Base-by-base conservation (phyloP, 108 stramenopile species). In the Nitzschia palea region DNA sequence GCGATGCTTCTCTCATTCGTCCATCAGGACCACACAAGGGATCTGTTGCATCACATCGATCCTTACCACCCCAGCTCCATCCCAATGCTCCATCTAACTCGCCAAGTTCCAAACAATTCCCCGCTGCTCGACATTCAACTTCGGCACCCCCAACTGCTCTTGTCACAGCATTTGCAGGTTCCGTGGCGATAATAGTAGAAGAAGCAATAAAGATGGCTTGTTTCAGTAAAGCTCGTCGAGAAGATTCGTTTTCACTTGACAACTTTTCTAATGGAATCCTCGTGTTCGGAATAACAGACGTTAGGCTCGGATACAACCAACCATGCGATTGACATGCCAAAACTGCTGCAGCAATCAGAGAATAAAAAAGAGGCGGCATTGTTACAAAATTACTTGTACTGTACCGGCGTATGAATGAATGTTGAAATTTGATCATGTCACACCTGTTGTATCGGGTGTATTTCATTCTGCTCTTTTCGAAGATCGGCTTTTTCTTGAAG, bases 51-150 rank as follows among this genome's bases (percentile, higher is more conserved):
- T 90, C 92, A 67, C 92, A 93, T 29, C 92, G 70, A 52, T 93
- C 87, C 44, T 79, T 82, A 0, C 84, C 92, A 22, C 92, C 92
- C 92, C 92, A 93, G 44, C 74, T 86, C 88, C 88, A 90, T 43
- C 92, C 92, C n/a, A 93, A 70, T 18, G 92, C 92, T 10, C 87
- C 92, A 69, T 93, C 92, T 57, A 80, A 68, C 62, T 93, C 87
- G 30, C 82, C 74, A 15, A 60, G 86, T 73, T 93, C 84, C 26
- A 93, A 62, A 68, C 92, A 93, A 68, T 93, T 87, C 9, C 89
- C 89, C 27, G 80, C 82, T 18, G 75, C 65, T 5, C 85, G 77
- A 65, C 92, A 93, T 34, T 73, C 56, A 4, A 59, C 55, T 76
- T 93, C 92, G 3, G 79, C 91, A 27, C 76, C 74, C 10, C 91